Evolutionary conservation across 805 yeast genomes (phyloP), one percentile per base, ranked within the genome.

Genomic region (Torulaspora delbrueckii): DNA sequence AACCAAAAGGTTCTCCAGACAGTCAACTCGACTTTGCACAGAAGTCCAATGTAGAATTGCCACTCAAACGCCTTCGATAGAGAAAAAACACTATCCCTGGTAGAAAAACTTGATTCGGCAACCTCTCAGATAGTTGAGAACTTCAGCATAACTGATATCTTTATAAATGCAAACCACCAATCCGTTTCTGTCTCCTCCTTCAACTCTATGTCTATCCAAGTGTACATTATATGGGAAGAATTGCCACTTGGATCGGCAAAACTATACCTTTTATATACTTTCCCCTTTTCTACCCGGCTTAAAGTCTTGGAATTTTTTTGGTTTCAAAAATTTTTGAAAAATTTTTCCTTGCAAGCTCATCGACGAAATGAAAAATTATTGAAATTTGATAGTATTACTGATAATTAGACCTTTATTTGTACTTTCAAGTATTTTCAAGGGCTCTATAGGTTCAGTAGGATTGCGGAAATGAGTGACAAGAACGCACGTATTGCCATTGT

Each of bases 401-500:
- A 1, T 19, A 19, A 4, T 4, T 3, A 19, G 22, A 3, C 3
- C 22, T 19, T 19, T 4, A 19, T 19, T 19, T 19, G 5, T 19
- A 19, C 22, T 19, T 19, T 4, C 22, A 19, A 19, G 22, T 16
- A 5, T 1, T 19, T 19, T 19, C 22, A 19, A 19, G 22, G 22
- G 22, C 22, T 19, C 22, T 19, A 3, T 19, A 19, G 5, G 22
- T 19, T 19, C 26, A 9, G 26, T 19, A 45, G 31, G 10, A 12
- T 25, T 12, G 14, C 10, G 14, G 16, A 36, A 26, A 67, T 67
- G 72, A 65, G 70, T 58, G 62, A 60, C 23, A 72, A 69, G 47
- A 75, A 75, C 61, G 73, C 85, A 19, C 90, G 99, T 86, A 90
- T 93, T 67, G 99, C 99, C 55, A 90, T 93, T 71, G 95, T 93